Base-by-base conservation (phyloP, 129 eudicot species). In the Scalesia atractyloides region DNA sequence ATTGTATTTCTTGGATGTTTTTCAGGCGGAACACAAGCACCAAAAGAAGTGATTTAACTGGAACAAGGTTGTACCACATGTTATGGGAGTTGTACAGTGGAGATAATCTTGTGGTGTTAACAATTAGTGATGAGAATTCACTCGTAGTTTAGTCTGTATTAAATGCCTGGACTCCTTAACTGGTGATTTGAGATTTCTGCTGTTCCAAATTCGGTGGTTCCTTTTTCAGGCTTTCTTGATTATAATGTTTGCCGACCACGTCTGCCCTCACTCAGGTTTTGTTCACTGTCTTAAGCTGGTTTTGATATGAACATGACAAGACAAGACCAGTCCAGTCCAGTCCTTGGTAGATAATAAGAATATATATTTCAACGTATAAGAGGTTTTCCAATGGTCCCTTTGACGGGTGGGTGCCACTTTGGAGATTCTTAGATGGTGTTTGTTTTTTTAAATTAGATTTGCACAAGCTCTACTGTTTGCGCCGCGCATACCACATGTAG, bases 1-100 rank as follows among this genome's bases (percentile, higher is more conserved):
- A 44, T 43, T 12, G 19, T 12, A 36, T n/a, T 24, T 75, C 12
- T 17, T 57, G 57, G 68, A 22, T 69, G 54, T 54, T 59, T 73
- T 34, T 48, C 75, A 80, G 83, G 34, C 54, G 17, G 79, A 67
- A 47, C 70, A 20, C 66, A 80, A 80, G 83, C 79, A 75, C 37
- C 79, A 73, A 57, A 80, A 73, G 70, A 73, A 52, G 75, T 80
- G 73, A 73, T 24, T 12, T 30, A 18, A 48, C 44, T 12, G 12
- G 33, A 46, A 49, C 61, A 24, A 61, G 64, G 15, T 20, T 17
- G 63, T 44, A n/a, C 37, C 53, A 44, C 16, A 51, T 73, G 24
- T 36, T 49, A 13, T 65, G 79, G 68, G 68, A 44, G 39, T 62
- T 79, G 82, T 79, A 79, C 75, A 79, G 74, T 66, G 60, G 64